Evolutionary conservation across 441 rosid genomes (phyloP), one percentile per base, ranked within the genome.

Genomic region (Gossypium davidsonii): DNA sequence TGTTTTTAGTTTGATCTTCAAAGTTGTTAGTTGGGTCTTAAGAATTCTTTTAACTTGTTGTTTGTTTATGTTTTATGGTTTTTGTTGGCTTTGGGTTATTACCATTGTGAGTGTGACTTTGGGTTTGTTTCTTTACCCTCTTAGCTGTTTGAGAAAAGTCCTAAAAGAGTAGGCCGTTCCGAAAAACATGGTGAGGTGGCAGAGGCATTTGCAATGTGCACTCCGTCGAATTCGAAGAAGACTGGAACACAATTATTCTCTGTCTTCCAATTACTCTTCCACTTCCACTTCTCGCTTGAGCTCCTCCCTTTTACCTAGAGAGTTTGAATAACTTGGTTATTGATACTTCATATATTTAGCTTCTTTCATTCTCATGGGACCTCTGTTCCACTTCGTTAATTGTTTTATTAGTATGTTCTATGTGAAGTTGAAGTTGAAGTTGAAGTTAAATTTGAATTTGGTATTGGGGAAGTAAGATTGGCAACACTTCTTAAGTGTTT

Each of bases 101-200:
- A 5, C n/a, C n/a, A 17, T 28, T 28, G 1, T 31, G 37, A 31
- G 7, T 31, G 37, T 6, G 15, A 28, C 11, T 15, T 4, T 61
- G 14, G 23, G 21, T 31, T 61, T 15, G 44, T 61, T 31, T 61
- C 46, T 61, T 31, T 61, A 18, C 17, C 12, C 66, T 61, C 21
- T 61, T 15, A n/a, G 23, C 46, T 61, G 66, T 49, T 67, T n/a
- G 56, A 66, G n/a, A 44, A 8, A 48, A 66, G 58, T 25, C 58
- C 42, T 67, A 3, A 67, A 25, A 26, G 44, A 67, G 17, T 42
- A 42, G 23, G 51, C 15, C 42, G 12, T 60, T 61, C 64, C 11
- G 26, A 34, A 66, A 77, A 80, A 49, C 73, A 89, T 92, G 98
- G 89, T 83, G 80, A 88, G 86, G 18, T 89, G 95, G 96, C 92